Percentiles rank a stretch among this genome's conserved stretches.
Evolutionary conservation across 73 alveolate genomes (phyloP).

Genomic region (Paramecium tetraurelia): DNA sequence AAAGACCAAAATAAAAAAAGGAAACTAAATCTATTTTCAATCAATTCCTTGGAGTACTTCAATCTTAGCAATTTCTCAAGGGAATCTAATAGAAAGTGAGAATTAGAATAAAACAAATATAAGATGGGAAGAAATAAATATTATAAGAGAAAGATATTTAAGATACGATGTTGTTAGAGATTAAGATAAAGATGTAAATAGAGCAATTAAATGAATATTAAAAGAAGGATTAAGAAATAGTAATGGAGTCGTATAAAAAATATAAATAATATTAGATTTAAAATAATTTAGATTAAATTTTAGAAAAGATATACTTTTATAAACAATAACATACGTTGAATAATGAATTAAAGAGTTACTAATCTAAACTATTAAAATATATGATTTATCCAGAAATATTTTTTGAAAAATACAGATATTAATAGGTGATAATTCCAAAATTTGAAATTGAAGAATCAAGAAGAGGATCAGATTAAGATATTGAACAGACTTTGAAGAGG

Average conservation of each 20-base stretch:
- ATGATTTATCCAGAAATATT: conserved; percentile 12
- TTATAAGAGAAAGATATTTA: not conserved
- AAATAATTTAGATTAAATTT: not conserved
- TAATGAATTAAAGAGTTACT: not conserved
- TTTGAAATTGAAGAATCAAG: not conserved
- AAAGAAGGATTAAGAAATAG: not conserved
- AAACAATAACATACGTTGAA: not conserved
- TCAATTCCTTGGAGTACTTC: not conserved
- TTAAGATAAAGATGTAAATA: not conserved
- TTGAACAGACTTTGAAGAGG: not conserved
- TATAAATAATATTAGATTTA: not conserved
- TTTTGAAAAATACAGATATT: not conserved
- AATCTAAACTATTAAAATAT: not conserved
- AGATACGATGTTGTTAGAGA: not conserved
- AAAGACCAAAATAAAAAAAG: not conserved
- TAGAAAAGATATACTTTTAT: not conserved
- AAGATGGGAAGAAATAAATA: not conserved
- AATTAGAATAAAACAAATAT: not conserved
- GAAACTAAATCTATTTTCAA: not conserved
- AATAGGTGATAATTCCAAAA: not conserved
- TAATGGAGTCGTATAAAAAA: conserved; percentile 1
- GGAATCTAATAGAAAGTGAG: not conserved
- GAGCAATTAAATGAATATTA: not conserved
- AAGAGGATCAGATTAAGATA: not conserved
- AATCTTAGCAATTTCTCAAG: not conserved